These are phyloP conservation scores for Ascochyta koolunga DNA, from an alignment of 2,329 filamentous ascomycete species.

Conservation along the genomic window DNA sequence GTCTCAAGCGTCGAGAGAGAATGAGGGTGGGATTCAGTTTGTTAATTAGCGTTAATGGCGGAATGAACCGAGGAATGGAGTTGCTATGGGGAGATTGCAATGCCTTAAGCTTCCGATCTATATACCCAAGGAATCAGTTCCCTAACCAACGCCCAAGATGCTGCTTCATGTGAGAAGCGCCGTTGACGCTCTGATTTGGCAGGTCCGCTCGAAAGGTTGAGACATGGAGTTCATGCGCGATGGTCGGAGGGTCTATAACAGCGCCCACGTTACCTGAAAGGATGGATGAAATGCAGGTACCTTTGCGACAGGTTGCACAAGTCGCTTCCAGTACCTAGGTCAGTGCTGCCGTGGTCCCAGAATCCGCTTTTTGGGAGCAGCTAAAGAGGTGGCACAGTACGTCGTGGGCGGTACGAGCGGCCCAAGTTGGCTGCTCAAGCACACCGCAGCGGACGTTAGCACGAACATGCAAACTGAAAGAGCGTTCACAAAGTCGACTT, in stretches of 20 bases:
- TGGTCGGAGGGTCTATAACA: constrained; percentile 23
- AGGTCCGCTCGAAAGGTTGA: constrained; percentile 29
- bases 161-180: constrained; percentile 30
- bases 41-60: constrained; percentile 16
- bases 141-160: constrained; percentile 3
- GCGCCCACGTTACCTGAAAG: constrained; percentile 31
- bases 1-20: constrained; percentile 21
- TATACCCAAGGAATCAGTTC: constrained; percentile 28
- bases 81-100: constrained; percentile 25
- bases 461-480: background rate
- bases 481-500: background rate
- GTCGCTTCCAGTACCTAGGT: constrained; percentile 20
- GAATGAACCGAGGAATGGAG: constrained; percentile 43
- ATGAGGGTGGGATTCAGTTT: background rate
- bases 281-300: constrained; percentile 35
- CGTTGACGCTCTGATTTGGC: constrained; percentile 28
- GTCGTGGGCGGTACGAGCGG: constrained; percentile 18
- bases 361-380: constrained; percentile 8
- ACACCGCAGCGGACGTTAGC: background rate
- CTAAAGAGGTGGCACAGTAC: constrained; percentile 10
- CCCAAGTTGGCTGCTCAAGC: background rate
- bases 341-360: constrained; percentile 18
- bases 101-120: constrained; percentile 19
- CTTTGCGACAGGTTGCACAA: constrained; percentile 23
- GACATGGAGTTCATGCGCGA: constrained; percentile 31